Conservation (phyloP, 2,329 filamentous ascomycete species). For the Trichoderma sp. region DNA sequence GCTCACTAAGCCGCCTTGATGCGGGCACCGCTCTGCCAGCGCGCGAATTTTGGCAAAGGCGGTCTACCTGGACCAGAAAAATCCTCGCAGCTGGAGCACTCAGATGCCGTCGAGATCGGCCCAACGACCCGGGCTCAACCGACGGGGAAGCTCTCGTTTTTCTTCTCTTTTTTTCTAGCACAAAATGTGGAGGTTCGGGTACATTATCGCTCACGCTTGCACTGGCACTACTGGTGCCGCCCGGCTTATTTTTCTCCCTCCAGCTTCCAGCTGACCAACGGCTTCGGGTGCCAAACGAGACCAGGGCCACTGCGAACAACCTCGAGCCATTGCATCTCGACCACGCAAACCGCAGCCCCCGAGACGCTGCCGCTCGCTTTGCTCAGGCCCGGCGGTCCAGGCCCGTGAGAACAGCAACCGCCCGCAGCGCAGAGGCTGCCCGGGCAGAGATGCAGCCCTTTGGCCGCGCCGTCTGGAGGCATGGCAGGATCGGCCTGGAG, state of each 20-base stretch:
- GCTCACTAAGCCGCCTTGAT: slow-evolving; percentile 19
- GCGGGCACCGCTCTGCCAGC: slow-evolving; percentile 13
- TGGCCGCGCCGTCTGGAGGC: slow-evolving; percentile 37
- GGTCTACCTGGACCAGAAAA: slow-evolving; percentile 13
- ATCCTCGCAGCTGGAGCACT: neutral
- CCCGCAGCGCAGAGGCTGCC: slow-evolving; percentile 22
- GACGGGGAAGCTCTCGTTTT: neutral
- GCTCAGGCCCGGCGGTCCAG: slow-evolving; percentile 11
- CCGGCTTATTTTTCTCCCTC: neutral
- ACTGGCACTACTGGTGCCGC: neutral
- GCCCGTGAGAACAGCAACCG: neutral
- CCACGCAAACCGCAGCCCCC: neutral
- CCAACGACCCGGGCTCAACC: slow-evolving; percentile 22
- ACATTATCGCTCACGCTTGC: neutral
- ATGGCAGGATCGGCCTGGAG: slow-evolving; percentile 33
- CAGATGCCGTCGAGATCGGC: slow-evolving; percentile 22
- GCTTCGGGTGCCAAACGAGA: slow-evolving; percentile 17
- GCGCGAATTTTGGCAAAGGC: slow-evolving; percentile 26
- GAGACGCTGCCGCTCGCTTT: neutral
- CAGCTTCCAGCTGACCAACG: neutral
- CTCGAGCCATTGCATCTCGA: neutral
- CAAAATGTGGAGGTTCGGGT: neutral
- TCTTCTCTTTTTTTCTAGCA: neutral
- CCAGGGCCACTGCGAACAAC: slow-evolving; percentile 15
- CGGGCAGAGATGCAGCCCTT: slow-evolving; percentile 39